Evolutionary conservation across 2,329 filamentous ascomycete genomes (phyloP), one percentile per base, ranked within the genome.

Genomic region (Eurotiales sp.): DNA sequence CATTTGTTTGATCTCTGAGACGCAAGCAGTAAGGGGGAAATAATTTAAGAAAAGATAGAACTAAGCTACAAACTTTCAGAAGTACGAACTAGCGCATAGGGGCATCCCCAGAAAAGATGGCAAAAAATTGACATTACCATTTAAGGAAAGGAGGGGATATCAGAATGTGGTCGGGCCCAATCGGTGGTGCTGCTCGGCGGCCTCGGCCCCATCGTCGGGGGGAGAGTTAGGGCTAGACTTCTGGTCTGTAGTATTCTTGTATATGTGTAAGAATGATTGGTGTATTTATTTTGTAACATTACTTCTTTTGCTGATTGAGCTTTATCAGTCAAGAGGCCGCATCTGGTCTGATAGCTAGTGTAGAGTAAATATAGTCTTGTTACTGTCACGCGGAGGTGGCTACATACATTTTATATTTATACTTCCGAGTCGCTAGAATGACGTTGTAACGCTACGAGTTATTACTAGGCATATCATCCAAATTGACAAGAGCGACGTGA

Each of bases 101-200:
- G 25, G 15, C 1, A 45, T 10, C 25, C 2, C 42, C 2, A 11
- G 27, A 4, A n/a, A 45, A 32, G 12, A 32, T 8, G 11, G 27
- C 34, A 15, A 15, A 2, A 21, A 48, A 22, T n/a, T 40, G 22
- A 22, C 22, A 39, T 30, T 48, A 10, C 15, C 23, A 8, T 17
- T 40, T 29, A 14, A 21, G 45, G 32, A 47, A 47, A 22, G 46
- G 15, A 39, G 3, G n/a, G 37, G 25, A 25, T 14, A 21, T 29
- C 12, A 17, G 46, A 22, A 42, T 41, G 39, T 32, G 14, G 14
- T 8, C 39, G 36, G 19, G 22, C 11, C 46, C 46, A 50, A 50
- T 50, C 51, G 37, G 40, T 32, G 42, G 45, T 54, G 21, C 32
- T 54, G 15, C 47, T 52, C 21, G 37, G 43, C 23, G 51, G 44